Evolutionary conservation across 2,329 filamentous ascomycete genomes (phyloP).

Genomic region (Aspergillus fischeri): DNA sequence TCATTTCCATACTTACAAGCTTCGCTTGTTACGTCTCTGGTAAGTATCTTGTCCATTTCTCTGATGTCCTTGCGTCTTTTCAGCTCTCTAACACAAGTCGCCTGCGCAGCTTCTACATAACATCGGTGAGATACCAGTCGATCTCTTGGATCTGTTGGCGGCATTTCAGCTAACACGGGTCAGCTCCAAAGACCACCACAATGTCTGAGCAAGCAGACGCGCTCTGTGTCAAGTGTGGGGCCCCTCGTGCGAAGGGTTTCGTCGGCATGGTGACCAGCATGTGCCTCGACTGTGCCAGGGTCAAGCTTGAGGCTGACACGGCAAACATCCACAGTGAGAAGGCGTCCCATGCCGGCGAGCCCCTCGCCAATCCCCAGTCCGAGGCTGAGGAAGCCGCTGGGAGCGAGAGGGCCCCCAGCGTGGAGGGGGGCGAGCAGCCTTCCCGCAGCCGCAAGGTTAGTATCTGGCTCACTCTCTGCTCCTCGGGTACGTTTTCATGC

Average conservation of each 20-base stretch:
- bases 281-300: background rate
- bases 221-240: constrained; percentile 1
- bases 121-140: background rate
- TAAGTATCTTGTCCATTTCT: background rate
- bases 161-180: background rate
- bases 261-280: background rate
- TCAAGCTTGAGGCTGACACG: background rate
- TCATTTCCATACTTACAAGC: background rate
- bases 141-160: background rate
- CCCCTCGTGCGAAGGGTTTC: background rate
- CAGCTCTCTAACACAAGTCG: background rate
- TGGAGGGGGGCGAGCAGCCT: background rate
- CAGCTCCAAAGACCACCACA: background rate
- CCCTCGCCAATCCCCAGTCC: background rate
- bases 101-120: background rate
- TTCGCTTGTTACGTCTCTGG: background rate
- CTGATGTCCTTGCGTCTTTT: background rate
- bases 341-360: background rate
- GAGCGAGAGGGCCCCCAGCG: background rate
- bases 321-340: background rate
- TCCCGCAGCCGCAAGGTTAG: background rate
- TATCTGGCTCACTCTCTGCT: background rate
- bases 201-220: background rate
- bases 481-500: background rate
- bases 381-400: constrained; percentile 1